Evolutionary conservation across 2,329 filamentous ascomycete genomes (phyloP), one percentile per base, ranked within the genome.

Genomic region (Neofusicoccum umdonicola): DNA sequence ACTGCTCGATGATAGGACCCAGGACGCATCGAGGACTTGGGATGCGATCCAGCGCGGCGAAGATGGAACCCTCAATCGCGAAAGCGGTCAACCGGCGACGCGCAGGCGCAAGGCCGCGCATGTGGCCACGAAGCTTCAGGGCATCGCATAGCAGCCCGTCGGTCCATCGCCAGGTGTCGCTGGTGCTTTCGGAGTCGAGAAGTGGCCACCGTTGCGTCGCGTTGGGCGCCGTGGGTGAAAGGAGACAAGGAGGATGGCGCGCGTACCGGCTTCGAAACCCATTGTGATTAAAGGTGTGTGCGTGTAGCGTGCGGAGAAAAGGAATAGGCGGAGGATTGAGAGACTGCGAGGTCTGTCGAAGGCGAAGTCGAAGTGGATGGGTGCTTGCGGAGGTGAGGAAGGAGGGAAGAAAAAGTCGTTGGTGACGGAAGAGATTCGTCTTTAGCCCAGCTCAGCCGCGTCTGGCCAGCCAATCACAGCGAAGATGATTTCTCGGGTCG

Each of bases 251-350:
- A 63, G 47, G 37, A 7, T 19, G 17, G 35, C 34, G 47, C 47
- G 47, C 76, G 64, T 77, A 78, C 76, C 76, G 60, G 69, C 63
- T 69, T 75, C 74, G 73, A 76, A 75, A 73, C 75, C 76, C 76
- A 78, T 78, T 74, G 66, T 77, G 74, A 69, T 19, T 35, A 22
- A 27, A 60, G 41, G 56, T 60, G 39, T 17, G 47, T 31, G 56
- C 15, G 54, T 58, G 13, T 34, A 58, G 52, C n/a, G 67, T 64
- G 62, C 68, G 68, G 65, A 34, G 54, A 51, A 31, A 42, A 37
- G 64, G 54, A 64, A 51, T 48, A 34, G 62, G 34, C 19, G 11
- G 31, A 15, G 47, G 19, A 62, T 50, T 52, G 60, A 31, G 12
- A 6, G 64, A 54, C 62, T 66, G 41, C 42, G 45, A n/a, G 41